Percentiles rank a stretch among this genome's conserved stretches.
phyloP scores from a whole-genome alignment of 1,284 basidiomycete species.

The Pisolithus thermaeus region DNA sequence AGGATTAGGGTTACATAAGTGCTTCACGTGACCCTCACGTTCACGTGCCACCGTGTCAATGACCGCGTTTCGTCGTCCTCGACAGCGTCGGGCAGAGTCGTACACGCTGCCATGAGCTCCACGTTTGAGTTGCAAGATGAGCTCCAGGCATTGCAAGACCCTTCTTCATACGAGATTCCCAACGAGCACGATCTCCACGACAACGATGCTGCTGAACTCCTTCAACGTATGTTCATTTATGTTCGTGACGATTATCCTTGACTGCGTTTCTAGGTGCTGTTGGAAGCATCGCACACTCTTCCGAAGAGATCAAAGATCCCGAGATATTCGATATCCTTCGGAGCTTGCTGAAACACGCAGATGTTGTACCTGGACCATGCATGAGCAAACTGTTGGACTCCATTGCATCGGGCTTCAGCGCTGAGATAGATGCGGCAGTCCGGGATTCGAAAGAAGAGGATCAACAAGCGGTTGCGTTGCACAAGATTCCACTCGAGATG shows the following conservation, averaged over 20 bases:
- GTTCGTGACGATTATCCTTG: neutral
- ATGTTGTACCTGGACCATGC: constrained; percentile 48
- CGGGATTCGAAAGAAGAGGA: constrained; percentile 67
- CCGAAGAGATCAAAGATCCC: constrained; percentile 60
- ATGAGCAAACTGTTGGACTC: constrained; percentile 80
- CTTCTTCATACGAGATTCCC: constrained; percentile 39
- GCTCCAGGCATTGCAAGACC: constrained; percentile 41
- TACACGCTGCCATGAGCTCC: constrained; percentile 13
- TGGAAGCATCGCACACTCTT: constrained; percentile 65
- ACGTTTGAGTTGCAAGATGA: constrained; percentile 47
- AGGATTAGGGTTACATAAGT: constrained; percentile 9
- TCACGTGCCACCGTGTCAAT: constrained; percentile 1
- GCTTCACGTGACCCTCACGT: neutral
- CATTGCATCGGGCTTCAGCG: constrained; percentile 62
- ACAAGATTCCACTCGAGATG: constrained; percentile 76
- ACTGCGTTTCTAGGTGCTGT: constrained; percentile 54
- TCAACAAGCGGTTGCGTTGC: constrained; percentile 60
- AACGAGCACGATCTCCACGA: constrained; percentile 43
- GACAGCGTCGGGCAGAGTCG: neutral
- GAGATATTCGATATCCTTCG: constrained; percentile 76
- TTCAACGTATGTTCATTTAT: constrained; percentile 23
- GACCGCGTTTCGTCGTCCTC: constrained; percentile 5
- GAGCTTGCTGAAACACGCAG: constrained; percentile 68
- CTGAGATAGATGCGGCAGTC: constrained; percentile 63
- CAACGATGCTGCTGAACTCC: constrained; percentile 33